These are phyloP conservation scores for Petrea volubilis DNA, from an alignment of 257 asterid genomes.

Conservation along the genomic window DNA sequence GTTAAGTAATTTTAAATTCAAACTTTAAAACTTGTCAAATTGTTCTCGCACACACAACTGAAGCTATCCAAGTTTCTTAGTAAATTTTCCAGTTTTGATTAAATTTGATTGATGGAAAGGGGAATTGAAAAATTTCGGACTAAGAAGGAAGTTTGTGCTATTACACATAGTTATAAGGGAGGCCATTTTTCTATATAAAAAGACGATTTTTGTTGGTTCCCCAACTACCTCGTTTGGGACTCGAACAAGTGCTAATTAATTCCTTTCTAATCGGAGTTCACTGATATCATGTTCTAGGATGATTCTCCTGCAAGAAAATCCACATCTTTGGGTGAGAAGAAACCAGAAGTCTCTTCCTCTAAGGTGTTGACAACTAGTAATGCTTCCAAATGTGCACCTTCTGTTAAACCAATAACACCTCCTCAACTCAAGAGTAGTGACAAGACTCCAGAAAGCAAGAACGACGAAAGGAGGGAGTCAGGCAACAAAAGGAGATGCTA, in stretches of 20 bases:
- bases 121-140: too few relatives aligned
- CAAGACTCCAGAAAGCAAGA: slow-evolving; percentile 37
- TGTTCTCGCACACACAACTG: too few relatives aligned
- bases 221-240: too few relatives aligned
- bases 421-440: slow-evolving; percentile 35
- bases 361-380: slow-evolving; percentile 22
- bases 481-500: slow-evolving; percentile 42
- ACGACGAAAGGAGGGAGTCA: slow-evolving; percentile 25
- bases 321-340: slow-evolving; percentile 28
- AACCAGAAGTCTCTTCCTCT: slow-evolving; percentile 26
- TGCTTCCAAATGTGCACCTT: slow-evolving; percentile 33
- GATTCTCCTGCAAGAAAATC: slow-evolving; percentile 26
- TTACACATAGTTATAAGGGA: too few relatives aligned
- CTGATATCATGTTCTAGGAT: slow-evolving; percentile 38
- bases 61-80: too few relatives aligned
- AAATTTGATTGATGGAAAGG: too few relatives aligned
- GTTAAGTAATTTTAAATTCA: too few relatives aligned
- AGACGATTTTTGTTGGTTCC: too few relatives aligned
- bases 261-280: slow-evolving; percentile 14
- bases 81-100: too few relatives aligned
- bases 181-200: too few relatives aligned
- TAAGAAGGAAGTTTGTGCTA: too few relatives aligned
- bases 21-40: too few relatives aligned
- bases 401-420: slow-evolving; percentile 31
- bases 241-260: neutral